Conservation (phyloP, 2,329 filamentous ascomycete species). For the Phoma sp. region DNA sequence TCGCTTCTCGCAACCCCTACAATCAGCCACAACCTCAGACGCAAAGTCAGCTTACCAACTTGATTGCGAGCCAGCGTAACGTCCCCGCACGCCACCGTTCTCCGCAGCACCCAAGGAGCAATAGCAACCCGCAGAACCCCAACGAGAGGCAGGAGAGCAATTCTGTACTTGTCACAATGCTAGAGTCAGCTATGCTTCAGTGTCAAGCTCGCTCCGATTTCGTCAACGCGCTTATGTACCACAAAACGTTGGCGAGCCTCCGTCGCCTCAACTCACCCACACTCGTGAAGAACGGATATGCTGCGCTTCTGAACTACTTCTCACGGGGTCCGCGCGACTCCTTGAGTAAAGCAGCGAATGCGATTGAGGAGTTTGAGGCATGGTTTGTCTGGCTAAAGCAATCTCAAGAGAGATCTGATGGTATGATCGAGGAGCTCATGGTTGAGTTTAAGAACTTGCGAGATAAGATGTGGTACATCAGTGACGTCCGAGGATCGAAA, state of each 20-base stretch:
- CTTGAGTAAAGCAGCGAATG: slow-evolving; percentile 71
- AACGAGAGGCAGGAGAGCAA: slow-evolving; percentile 47
- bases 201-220: slow-evolving; percentile 82
- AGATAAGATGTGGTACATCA: slow-evolving; percentile 99
- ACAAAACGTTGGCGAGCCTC: slow-evolving; percentile 79
- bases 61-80: slow-evolving; percentile 48
- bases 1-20: slow-evolving; percentile 61
- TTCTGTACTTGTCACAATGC: slow-evolving; percentile 70
- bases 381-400: slow-evolving; percentile 86
- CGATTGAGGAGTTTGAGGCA: slow-evolving; percentile 78
- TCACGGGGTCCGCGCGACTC: slow-evolving; percentile 72
- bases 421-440: slow-evolving; percentile 76
- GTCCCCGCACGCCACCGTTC: slow-evolving; percentile 44
- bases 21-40: slow-evolving; percentile 38
- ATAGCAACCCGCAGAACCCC: slow-evolving; percentile 47
- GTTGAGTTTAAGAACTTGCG: slow-evolving; percentile 74
- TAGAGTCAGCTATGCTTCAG: slow-evolving; percentile 76
- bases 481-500: slow-evolving; percentile 87
- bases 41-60: slow-evolving; percentile 46
- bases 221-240: slow-evolving; percentile 82
- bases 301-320: slow-evolving; percentile 75
- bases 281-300: slow-evolving; percentile 70
- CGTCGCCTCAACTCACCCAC: slow-evolving; percentile 65
- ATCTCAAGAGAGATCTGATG: slow-evolving; percentile 78
- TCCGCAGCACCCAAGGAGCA: slow-evolving; percentile 46